These are phyloP conservation scores for Priceomyces haplophilus DNA, from an alignment of 805 yeast genomes.

Conservation along the genomic window DNA sequence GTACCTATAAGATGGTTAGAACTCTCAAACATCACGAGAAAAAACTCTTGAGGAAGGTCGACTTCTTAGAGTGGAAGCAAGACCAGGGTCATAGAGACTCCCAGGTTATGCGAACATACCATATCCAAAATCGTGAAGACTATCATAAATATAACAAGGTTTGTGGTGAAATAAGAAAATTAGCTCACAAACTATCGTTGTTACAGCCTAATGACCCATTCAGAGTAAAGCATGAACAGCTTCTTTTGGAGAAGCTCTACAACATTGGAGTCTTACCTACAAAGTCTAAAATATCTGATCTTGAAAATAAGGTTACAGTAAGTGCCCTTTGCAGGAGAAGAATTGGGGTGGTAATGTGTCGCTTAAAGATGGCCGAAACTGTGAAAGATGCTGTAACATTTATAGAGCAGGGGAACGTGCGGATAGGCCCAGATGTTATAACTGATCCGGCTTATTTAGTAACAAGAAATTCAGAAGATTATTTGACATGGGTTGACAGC, in stretches of 20 bases:
- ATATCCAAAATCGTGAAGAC: slow-evolving; percentile 91
- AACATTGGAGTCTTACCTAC: slow-evolving; percentile 85
- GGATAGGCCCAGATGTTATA: slow-evolving; percentile 94
- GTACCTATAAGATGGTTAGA: slow-evolving; percentile 71
- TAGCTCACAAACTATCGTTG: slow-evolving; percentile 81
- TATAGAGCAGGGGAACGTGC: slow-evolving; percentile 94
- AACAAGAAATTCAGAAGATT: slow-evolving; percentile 92
- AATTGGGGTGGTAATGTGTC: slow-evolving; percentile 90
- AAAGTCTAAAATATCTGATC: slow-evolving; percentile 84
- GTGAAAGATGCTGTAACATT: slow-evolving; percentile 85
- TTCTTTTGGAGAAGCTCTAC: slow-evolving; percentile 81
- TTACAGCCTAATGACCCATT: slow-evolving; percentile 85
- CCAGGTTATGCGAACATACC: slow-evolving; percentile 94
- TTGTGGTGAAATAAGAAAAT: slow-evolving; percentile 86
- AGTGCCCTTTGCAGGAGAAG: slow-evolving; percentile 90
- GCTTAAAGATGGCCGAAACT: slow-evolving; percentile 90
- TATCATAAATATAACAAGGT: slow-evolving; percentile 90
- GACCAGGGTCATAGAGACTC: slow-evolving; percentile 94
- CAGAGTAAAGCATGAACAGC: slow-evolving; percentile 83
- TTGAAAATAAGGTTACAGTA: slow-evolving; percentile 89
- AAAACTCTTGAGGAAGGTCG: slow-evolving; percentile 91
- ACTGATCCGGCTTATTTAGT: slow-evolving; percentile 95
- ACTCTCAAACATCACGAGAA: slow-evolving; percentile 92
- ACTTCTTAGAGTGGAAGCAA: slow-evolving; percentile 95
- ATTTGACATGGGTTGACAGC: slow-evolving; percentile 95